phyloP scores from a whole-genome alignment of 1,284 basidiomycete genomes.

The Veloporphyrellus conicus region DNA sequence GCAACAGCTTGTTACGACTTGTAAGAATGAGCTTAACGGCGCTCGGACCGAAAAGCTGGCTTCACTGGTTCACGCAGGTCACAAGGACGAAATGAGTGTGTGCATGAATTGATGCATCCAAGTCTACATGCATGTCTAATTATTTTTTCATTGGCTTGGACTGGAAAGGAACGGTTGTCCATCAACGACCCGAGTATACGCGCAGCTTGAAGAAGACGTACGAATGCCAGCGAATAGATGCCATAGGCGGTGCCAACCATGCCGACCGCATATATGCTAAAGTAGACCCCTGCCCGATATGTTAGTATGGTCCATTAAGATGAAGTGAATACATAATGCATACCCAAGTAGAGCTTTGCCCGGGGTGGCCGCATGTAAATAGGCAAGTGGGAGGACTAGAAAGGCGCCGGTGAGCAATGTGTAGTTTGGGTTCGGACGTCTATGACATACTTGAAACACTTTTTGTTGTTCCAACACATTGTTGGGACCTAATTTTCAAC shows the following conservation, averaged over 20 bases:
- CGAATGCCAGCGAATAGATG: constrained; percentile 48
- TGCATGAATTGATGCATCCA: constrained; percentile 10
- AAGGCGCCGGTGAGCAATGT: constrained; percentile 7
- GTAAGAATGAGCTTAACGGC: not conserved
- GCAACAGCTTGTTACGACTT: not conserved
- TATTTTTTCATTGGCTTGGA: constrained; percentile 28
- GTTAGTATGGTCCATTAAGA: not conserved
- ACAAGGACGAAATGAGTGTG: constrained; percentile 1
- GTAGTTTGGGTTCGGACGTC: not conserved
- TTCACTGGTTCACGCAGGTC: constrained; percentile 1
- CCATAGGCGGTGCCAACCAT: constrained; percentile 51
- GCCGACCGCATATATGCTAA: constrained; percentile 49
- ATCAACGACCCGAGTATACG: not conserved
- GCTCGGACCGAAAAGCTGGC: not conserved
- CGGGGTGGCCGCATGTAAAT: constrained; percentile 47
- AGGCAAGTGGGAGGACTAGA: constrained; percentile 38
- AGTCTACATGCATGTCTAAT: constrained; percentile 18
- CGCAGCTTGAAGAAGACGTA: constrained; percentile 31
- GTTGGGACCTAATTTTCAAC: constrained; percentile 51
- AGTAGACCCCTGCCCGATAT: constrained; percentile 47
- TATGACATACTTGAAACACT: constrained; percentile 52
- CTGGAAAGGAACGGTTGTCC: constrained; percentile 1
- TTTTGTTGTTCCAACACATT: constrained; percentile 60
- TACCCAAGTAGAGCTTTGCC: constrained; percentile 48
- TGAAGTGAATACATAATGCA: constrained; percentile 14